phyloP scores from a whole-genome alignment of 1,284 basidiomycete genomes.

The Tremellales sp. region DNA sequence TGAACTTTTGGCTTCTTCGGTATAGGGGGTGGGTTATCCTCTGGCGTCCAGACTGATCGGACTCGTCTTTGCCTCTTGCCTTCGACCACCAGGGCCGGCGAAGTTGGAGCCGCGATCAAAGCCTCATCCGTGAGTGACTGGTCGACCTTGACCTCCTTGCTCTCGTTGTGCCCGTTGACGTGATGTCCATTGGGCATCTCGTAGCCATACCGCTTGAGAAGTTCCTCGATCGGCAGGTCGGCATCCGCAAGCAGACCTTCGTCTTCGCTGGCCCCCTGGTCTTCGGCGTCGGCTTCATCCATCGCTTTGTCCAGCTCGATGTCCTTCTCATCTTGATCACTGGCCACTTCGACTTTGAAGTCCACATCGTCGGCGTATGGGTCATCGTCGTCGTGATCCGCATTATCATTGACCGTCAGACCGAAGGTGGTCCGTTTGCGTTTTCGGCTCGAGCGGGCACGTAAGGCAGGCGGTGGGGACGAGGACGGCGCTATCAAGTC shows the following conservation, averaged over 20 bases:
- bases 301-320: constrained; percentile 47
- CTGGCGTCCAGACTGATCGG: constrained; percentile 38
- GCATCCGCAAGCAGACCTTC: constrained; percentile 54
- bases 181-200: neutral
- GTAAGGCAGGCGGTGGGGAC: neutral
- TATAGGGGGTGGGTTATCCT: constrained; percentile 22
- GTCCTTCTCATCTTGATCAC: constrained; percentile 40
- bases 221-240: constrained; percentile 55
- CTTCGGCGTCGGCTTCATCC: constrained; percentile 41
- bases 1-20: constrained; percentile 27
- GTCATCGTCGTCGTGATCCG: too few species aligned
- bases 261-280: constrained; percentile 51
- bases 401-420: constrained; percentile 4
- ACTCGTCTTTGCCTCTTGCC: constrained; percentile 36
- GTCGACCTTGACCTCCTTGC: constrained; percentile 12
- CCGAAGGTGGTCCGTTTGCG: constrained; percentile 12
- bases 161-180: neutral
- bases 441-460: constrained; percentile 18
- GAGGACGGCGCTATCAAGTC: too few species aligned
- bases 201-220: constrained; percentile 54
- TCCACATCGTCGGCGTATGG: constrained; percentile 47
- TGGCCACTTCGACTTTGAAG: constrained; percentile 21
- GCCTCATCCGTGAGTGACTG: constrained; percentile 35
- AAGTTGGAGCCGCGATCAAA: constrained; percentile 12
- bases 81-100: constrained; percentile 26